Base-by-base conservation (phyloP, 2,329 filamentous ascomycete genomes). In the Penicillium sp. region DNA sequence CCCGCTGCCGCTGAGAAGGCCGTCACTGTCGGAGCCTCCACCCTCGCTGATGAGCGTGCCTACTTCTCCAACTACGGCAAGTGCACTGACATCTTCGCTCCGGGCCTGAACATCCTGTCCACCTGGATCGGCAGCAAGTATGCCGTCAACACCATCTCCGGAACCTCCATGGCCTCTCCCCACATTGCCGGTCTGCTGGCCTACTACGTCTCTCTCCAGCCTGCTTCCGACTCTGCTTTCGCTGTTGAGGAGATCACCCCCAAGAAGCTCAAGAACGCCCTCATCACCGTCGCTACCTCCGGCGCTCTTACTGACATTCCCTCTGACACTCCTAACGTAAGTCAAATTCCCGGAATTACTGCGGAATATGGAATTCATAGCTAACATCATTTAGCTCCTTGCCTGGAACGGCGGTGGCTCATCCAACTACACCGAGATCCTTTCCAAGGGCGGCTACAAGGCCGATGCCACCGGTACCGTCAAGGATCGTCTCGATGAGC, bases 11-110 rank as follows among this genome's bases (percentile, higher is more conserved):
- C 96, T 69, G 84, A 87, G 71, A 92, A 96, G 74, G 93, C 95
- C 68, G 87, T 99, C 77, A 99, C 95, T 59, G 95, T 99, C 65
- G 96, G 94, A 79, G 95, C 95, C 68, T 96, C 92, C 47, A 95
- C 91, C 69, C 87, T 99, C 60, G 87, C 89, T 73, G 95, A 99
- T 76, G 91, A 92, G 84, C 94, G 95, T 81, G 95, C 95, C 66
- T 99, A 98, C 87, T 99, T 99, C 88, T 99, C 96, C 87, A 99
- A 99, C 90, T 98, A 89, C 79, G 95, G 95, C 79, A 95, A 94
- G 85, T 99, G 95, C 87, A 96, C 94, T 77, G 95, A 99, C 81
- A 96, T 99, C 85, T 99, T 99, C 73, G 95, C 93, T 64, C 95
- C 95, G 61, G 95, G 95, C 74, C 85, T 97, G 73, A 96, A 92